Evolutionary conservation across 1,284 basidiomycete genomes (phyloP).

Genomic region (Cystobasidium slooffiae): DNA sequence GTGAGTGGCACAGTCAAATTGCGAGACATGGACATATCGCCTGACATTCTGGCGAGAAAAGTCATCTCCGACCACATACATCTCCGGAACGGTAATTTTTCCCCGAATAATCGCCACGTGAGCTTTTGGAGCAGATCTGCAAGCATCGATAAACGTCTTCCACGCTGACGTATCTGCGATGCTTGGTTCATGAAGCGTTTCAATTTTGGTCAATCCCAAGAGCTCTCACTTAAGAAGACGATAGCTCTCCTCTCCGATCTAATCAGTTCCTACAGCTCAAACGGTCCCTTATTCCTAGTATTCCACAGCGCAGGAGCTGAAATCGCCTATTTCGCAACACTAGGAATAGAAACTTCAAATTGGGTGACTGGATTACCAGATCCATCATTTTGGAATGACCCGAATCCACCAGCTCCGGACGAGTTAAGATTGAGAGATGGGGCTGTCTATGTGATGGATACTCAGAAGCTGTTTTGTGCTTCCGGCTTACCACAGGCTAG

Average conservation of each 20-base stretch:
- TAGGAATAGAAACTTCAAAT: constrained; percentile 29
- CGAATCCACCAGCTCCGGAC: neutral
- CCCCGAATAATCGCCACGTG: constrained; percentile 23
- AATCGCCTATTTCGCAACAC: constrained; percentile 26
- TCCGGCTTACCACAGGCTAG: constrained; percentile 18
- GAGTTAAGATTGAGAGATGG: constrained; percentile 9
- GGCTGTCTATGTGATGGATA: constrained; percentile 31
- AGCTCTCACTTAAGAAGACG: neutral
- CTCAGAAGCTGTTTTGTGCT: constrained; percentile 33
- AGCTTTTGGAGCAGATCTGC: neutral
- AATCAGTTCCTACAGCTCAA: neutral
- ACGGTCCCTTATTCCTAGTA: constrained; percentile 26
- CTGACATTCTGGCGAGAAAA: neutral
- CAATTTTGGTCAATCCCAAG: constrained; percentile 24
- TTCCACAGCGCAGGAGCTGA: constrained; percentile 40
- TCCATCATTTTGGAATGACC: constrained; percentile 18
- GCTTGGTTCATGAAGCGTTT: neutral
- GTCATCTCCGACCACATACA: constrained; percentile 28
- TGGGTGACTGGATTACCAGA: constrained; percentile 31
- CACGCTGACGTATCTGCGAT: neutral
- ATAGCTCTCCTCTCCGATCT: neutral
- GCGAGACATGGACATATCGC: too few species aligned
- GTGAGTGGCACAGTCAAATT: neutral
- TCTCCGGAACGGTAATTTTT: constrained; percentile 15
- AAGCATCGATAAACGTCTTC: neutral